Percentiles rank a stretch among this genome's conserved stretches.
Evolutionary conservation across 495 filamentous ascomycete genomes (phyloP).

Genomic region (Podospora appendiculata): DNA sequence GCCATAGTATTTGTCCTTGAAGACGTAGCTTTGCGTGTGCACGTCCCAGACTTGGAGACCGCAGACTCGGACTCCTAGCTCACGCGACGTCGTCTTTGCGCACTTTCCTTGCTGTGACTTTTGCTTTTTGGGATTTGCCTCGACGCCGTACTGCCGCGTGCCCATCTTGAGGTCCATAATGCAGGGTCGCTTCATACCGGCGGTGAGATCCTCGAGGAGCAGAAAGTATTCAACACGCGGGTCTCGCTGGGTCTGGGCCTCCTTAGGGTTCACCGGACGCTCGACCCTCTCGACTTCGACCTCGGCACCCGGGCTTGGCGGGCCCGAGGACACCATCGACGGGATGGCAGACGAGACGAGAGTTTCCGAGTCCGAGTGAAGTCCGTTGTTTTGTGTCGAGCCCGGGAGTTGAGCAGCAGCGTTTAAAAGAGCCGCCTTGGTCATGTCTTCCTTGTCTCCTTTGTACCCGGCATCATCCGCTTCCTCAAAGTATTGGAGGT

Average conservation of each 20-base stretch:
- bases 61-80: slow-evolving; percentile 87
- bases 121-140: slow-evolving; percentile 85
- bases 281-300: slow-evolving; percentile 31
- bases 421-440: neutral
- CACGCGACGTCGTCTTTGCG: slow-evolving; percentile 80
- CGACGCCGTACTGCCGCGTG: slow-evolving; percentile 96
- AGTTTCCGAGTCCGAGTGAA: neutral
- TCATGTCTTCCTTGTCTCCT: slow-evolving; percentile 47
- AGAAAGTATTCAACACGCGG: slow-evolving; percentile 84
- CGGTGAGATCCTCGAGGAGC: slow-evolving; percentile 91
- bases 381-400: neutral
- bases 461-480: slow-evolving; percentile 72
- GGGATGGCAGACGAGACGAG: slow-evolving; percentile 10
- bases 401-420: neutral
- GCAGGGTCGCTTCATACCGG: slow-evolving; percentile 92
- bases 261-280: slow-evolving; percentile 60
- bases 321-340: slow-evolving; percentile 13
- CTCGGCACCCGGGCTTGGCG: slow-evolving; percentile 22
- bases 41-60: slow-evolving; percentile 95
- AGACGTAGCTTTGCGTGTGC: slow-evolving; percentile 71
- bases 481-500: slow-evolving; percentile 74
- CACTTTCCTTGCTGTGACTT: slow-evolving; percentile 90
- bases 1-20: slow-evolving; percentile 96
- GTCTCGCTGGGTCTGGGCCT: slow-evolving; percentile 59
- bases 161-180: slow-evolving; percentile 99